Evolutionary conservation across 192 early-diverging fungal genomes (phyloP), one percentile per base, ranked within the genome.

Genomic region (Coemansia sp.): DNA sequence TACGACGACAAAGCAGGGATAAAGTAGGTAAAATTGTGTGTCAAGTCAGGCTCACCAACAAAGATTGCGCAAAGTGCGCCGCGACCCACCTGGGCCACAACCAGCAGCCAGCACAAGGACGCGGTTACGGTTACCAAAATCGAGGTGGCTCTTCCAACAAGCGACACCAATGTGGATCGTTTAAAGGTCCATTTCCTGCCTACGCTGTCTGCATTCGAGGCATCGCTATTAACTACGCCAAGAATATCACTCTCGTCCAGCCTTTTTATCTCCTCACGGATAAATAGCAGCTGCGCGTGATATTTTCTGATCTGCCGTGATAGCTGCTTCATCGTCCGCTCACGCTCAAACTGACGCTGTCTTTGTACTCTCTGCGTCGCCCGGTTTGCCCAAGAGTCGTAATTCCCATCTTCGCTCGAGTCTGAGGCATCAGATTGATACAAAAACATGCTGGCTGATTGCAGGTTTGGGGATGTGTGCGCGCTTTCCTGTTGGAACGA

Each of bases 1-100:
- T 26, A 23, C 15, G 48, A 15, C 3, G 55, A 24, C 53, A 75
- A 65, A n/a, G 69, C 69, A 4, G 78, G 78, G 36, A 81, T 63
- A 66, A 81, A 81, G 63, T 81, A 76, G 12, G 67, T 73, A 23
- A 72, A 73, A 64, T 53, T 66, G 45, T 75, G 70, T 21, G 78
- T 81, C 60, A 81, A 41, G 16, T 69, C 78, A 0, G 78, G 78
- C 64, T 76, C 78, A 12, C 78, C 78, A 33, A 81, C 73, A 59
- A 81, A 81, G 12, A 81, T 69, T 6, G 78, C 78, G 46, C 78
- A 73, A n/a, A 81, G 71, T 5, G 78, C 78, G 5, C 78, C 78
- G 44, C 78, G 78, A 1, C 63, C 73, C 14, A 81, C 73, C 60
- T 73, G 78, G 61, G 73, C 63, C 23, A 81, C 78, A 3, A 81